These are phyloP conservation scores for Coemansia sp. DNA, from an alignment of 192 early-diverging fungal genomes.

Conservation along the genomic window DNA sequence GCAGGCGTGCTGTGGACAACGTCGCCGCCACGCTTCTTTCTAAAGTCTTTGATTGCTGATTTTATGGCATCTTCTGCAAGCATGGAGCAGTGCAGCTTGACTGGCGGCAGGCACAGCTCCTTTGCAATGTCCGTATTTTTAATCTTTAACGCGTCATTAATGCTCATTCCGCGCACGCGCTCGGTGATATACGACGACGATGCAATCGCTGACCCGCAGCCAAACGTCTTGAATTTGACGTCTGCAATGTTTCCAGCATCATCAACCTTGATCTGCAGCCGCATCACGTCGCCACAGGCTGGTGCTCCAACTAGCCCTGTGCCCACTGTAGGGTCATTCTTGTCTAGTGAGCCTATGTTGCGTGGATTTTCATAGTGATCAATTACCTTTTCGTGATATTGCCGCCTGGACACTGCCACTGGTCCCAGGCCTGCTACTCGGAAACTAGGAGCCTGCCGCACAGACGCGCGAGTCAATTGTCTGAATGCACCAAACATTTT, in stretches of 20 bases:
- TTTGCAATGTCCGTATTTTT: conserved; percentile 98
- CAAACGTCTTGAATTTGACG: conserved; percentile 99
- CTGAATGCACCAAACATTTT: conserved; percentile 37
- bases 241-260: conserved; percentile 91
- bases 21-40: conserved; percentile 69
- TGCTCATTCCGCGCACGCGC: conserved; percentile 89
- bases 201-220: conserved; percentile 96
- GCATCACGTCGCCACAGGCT: conserved; percentile 89
- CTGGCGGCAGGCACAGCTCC: conserved; percentile 91
- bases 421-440: conserved; percentile 8
- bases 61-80: conserved; percentile 99
- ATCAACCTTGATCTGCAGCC: conserved; percentile 96
- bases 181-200: conserved; percentile 90
- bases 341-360: conserved; percentile 92
- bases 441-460: conserved; percentile 24
- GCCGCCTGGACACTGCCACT: conserved; percentile 15
- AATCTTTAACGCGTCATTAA: conserved; percentile 87
- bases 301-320: conserved; percentile 93
- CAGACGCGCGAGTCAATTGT: conserved; percentile 17
- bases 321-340: conserved; percentile 84
- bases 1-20: conserved; percentile 19
- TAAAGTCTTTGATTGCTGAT: conserved; percentile 95
- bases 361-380: conserved; percentile 97
- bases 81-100: conserved; percentile 99
- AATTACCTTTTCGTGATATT: conserved; percentile 74